Evolutionary conservation across 2,329 filamentous ascomycete species (phyloP), one percentile per base, ranked within the genome.

Genomic region (Sclerotinia spermophila): DNA sequence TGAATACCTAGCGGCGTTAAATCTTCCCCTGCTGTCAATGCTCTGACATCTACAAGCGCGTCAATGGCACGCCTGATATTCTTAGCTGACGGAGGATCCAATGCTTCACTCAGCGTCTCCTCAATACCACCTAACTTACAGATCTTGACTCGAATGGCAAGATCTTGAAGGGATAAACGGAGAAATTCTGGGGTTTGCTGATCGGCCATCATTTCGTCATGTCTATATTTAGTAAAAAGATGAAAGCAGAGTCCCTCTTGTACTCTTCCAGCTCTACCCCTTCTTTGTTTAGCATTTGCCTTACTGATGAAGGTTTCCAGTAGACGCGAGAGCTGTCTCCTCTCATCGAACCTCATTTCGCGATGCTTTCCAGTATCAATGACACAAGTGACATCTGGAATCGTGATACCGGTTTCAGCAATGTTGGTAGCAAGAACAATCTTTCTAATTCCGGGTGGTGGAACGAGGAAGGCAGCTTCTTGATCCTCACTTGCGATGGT

Each of bases 351-450:
- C 40, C 95, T 86, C 95, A 97, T 97, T 81, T 97, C 95, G 75
- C 96, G 94, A 81, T 98, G 95, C 81, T 97, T 98, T 70, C 96
- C 96, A 0, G 94, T 94, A 80, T 99, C 96, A 71, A 99, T 92
- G 60, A 99, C 96, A 76, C 94, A 97, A 0, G 96, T 98, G 42
- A 99, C 93, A 79, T 99, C 96, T 1, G 96, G 96, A 74, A 99
- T 99, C 0, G 96, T 99, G 78, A 99, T 97, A 83, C 96, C 96
- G 0, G 96, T 99, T 80, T 99, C 96, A 6, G 96, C 96, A 79
- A 99, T 99, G 78, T 99, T 99, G 21, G 96, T 99, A 2, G 96
- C 94, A 69, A 99, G 86, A 2, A 99, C 95, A 74, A 99, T 96
- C 82, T 99, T 99, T 73, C 94, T 88, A 70, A 89, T 85, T 0